A percentile compares a stretch with the other conserved stretches of the same genome.
Conservation (phyloP, 805 yeast species). For the Candida insectorum region DNA sequence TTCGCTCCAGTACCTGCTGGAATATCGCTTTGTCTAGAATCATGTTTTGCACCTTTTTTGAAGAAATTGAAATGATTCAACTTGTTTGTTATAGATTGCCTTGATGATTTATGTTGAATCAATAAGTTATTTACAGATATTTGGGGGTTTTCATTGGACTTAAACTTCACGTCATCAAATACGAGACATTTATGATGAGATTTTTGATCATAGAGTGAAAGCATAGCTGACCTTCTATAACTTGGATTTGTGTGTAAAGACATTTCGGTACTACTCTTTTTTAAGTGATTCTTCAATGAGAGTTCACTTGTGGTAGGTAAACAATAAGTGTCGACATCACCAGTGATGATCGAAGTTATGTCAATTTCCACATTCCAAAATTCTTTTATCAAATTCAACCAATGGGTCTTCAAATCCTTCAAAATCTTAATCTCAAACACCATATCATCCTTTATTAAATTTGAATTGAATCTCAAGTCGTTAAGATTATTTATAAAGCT, state of each 20-base stretch:
- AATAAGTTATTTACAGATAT: slow-evolving; percentile 35
- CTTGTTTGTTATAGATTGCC: slow-evolving; percentile 13
- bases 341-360: slow-evolving; percentile 6
- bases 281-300: slow-evolving; percentile 16
- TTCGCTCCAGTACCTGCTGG: slow-evolving; percentile 8
- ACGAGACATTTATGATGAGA: slow-evolving; percentile 31
- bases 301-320: slow-evolving; percentile 28
- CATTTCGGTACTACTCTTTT: slow-evolving; percentile 32
- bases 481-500: slow-evolving; percentile 46
- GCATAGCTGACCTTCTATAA: slow-evolving; percentile 43
- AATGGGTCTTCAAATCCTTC: slow-evolving; percentile 39
- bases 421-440: slow-evolving; percentile 35
- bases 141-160: slow-evolving; percentile 31
- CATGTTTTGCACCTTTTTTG: slow-evolving; percentile 1
- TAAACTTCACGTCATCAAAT: slow-evolving; percentile 19
- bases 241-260: slow-evolving; percentile 43
- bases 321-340: slow-evolving; percentile 10
- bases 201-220: slow-evolving; percentile 38
- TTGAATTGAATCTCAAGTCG: slow-evolving; percentile 33
- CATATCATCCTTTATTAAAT: slow-evolving; percentile 21
- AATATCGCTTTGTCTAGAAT: slow-evolving; percentile 1
- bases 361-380: slow-evolving; percentile 28
- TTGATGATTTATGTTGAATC: slow-evolving; percentile 36
- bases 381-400: slow-evolving; percentile 30
- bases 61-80: slow-evolving; percentile 6